Percentiles rank a stretch among this genome's conserved stretches.
phyloP scores from a whole-genome alignment of 169 alveolate genomes.

The Plasmodium reichenowi region DNA sequence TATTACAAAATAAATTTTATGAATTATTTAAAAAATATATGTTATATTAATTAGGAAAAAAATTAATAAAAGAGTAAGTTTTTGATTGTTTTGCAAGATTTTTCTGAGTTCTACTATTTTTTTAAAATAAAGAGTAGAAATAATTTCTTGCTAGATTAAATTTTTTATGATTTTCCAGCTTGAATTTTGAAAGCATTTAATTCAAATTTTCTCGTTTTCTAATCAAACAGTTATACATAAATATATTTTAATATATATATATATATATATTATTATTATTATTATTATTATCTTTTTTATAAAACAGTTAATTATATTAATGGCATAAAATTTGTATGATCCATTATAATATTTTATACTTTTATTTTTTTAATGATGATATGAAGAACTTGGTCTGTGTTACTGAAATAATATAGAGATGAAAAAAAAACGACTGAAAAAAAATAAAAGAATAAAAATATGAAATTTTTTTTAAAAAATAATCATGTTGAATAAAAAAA shows the following conservation, averaged over 20 bases:
- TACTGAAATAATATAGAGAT: constrained; percentile 71
- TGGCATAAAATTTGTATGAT: background rate
- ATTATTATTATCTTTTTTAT: background rate
- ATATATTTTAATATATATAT: background rate
- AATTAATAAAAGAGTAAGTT: background rate
- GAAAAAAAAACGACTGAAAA: constrained; percentile 27
- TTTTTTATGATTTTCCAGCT: constrained; percentile 65
- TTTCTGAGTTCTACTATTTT: constrained; percentile 65
- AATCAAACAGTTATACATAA: constrained; percentile 11
- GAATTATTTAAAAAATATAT: background rate
- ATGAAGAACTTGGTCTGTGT: constrained; percentile 67
- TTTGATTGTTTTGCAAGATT: constrained; percentile 22
- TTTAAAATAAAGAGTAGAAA: constrained; percentile 27
- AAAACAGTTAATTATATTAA: background rate
- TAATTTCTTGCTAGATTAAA: constrained; percentile 67
- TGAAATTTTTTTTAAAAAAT: background rate
- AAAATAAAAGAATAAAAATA: constrained; percentile 16
- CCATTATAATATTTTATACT: constrained; percentile 1
- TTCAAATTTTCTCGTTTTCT: constrained; percentile 52
- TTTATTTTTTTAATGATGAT: constrained; percentile 69
- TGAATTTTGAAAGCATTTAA: constrained; percentile 9
- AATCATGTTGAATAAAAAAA: background rate
- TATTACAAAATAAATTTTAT: background rate
- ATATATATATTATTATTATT: background rate
- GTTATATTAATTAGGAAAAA: background rate